Conservation (phyloP, 805 yeast species). For the Saccharomycopsis sp. region DNA sequence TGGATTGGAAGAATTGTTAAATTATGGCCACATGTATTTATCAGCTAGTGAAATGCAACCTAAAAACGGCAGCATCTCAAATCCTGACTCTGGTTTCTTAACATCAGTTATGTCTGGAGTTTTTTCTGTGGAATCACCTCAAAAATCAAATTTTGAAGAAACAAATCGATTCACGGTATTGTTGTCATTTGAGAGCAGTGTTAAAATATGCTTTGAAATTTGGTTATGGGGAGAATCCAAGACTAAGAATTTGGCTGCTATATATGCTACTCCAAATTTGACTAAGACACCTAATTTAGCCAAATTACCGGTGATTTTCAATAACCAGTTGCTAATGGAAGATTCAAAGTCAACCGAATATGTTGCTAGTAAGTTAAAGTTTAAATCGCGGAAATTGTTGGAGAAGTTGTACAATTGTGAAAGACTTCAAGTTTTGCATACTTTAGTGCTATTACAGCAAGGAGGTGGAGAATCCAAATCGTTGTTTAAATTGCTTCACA, state of each 20-base stretch:
- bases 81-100: slow-evolving; percentile 25
- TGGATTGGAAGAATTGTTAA: slow-evolving; percentile 63
- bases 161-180: slow-evolving; percentile 50
- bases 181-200: slow-evolving; percentile 57
- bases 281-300: background rate
- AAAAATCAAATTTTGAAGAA: slow-evolving; percentile 39
- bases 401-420: slow-evolving; percentile 62
- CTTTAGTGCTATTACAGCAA: slow-evolving; percentile 35
- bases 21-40: slow-evolving; percentile 18
- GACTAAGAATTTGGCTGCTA: slow-evolving; percentile 22
- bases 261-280: slow-evolving; percentile 3
- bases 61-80: slow-evolving; percentile 16
- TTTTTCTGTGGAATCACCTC: slow-evolving; percentile 63
- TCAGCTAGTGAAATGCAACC: slow-evolving; percentile 22
- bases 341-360: slow-evolving; percentile 34
- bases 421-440: slow-evolving; percentile 65
- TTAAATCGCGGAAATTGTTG: slow-evolving; percentile 56
- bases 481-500: slow-evolving; percentile 59
- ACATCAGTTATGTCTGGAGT: slow-evolving; percentile 73
- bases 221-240: slow-evolving; percentile 64
- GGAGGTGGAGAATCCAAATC: slow-evolving; percentile 28
- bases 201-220: slow-evolving; percentile 46
- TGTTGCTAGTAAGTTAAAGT: slow-evolving; percentile 56
- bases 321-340: slow-evolving; percentile 16
- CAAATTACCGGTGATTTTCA: background rate